Conservation (phyloP, 2,329 filamentous ascomycete genomes). For the Trichoderma gracile region DNA sequence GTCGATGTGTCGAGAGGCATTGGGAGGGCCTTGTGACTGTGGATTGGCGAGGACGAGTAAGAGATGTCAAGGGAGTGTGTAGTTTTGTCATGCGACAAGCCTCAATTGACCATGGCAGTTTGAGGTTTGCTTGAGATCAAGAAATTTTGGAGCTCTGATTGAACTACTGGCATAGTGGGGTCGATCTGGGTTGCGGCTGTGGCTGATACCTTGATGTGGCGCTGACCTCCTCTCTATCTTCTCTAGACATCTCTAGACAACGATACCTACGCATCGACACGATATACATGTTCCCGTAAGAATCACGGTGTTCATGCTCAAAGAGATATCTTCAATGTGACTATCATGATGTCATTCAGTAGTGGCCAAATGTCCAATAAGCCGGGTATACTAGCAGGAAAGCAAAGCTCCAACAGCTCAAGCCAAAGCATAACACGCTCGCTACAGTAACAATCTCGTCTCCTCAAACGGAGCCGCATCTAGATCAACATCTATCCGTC, state of each 20-base stretch:
- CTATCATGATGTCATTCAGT: neutral
- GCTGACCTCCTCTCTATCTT: conserved; percentile 1
- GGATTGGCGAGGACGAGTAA: neutral
- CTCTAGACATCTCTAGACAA: too few species aligned
- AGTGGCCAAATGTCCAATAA: neutral
- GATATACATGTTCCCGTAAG: too few species aligned
- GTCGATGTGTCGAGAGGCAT: conserved; percentile 97
- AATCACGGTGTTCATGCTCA: too few species aligned
- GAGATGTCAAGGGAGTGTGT: too few species aligned
- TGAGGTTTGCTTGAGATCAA: neutral
- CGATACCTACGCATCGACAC: too few species aligned
- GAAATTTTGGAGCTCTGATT: conserved; percentile 26
- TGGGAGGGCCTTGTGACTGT: neutral
- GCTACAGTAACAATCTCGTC: conserved; percentile 44
- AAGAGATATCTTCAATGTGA: neutral
- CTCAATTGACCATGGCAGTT: neutral
- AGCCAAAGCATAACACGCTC: conserved; percentile 2
- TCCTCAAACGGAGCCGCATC: conserved; percentile 43
- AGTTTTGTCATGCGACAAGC: neutral
- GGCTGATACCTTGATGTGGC: conserved; percentile 19
- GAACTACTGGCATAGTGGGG: conserved; percentile 18
- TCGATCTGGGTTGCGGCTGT: conserved; percentile 13
- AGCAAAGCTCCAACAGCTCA: neutral
- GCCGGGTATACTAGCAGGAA: conserved; percentile 10
- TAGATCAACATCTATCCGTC: conserved; percentile 40